These are phyloP conservation scores for Annulohypoxylon nitens DNA, from an alignment of 495 filamentous ascomycete genomes.

Conservation along the genomic window DNA sequence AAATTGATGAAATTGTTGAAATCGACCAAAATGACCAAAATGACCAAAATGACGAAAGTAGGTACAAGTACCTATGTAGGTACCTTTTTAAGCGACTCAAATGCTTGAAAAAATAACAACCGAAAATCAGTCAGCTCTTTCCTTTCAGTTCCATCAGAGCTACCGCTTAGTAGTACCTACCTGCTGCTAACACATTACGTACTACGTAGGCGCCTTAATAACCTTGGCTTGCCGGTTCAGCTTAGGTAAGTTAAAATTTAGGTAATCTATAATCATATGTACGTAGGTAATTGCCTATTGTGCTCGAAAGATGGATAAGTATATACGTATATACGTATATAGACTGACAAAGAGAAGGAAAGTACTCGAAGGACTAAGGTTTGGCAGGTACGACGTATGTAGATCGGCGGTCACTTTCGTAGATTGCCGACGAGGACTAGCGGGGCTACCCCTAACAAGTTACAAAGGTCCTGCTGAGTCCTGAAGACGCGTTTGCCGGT, in stretches of 20 bases:
- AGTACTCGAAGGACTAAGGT: background rate
- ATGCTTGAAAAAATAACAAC: too few relatives aligned
- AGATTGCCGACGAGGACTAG: constrained; percentile 30
- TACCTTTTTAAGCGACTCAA: too few relatives aligned
- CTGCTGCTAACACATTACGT: too few relatives aligned
- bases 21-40: constrained; percentile 8
- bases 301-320: too few relatives aligned
- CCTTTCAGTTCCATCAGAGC: constrained; percentile 43
- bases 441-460: constrained; percentile 13
- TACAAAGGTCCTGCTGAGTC: too few relatives aligned
- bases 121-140: constrained; percentile 46
- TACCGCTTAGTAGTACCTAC: background rate
- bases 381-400: background rate
- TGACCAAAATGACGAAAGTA: constrained; percentile 37
- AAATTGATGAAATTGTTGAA: background rate
- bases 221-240: too few relatives aligned
- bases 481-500: constrained; percentile 17
- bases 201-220: too few relatives aligned
- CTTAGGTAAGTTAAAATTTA: too few relatives aligned
- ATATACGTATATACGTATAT: background rate
- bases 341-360: background rate
- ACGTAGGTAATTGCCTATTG: too few relatives aligned
- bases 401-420: constrained; percentile 22
- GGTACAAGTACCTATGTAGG: too few relatives aligned
- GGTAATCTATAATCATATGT: too few relatives aligned